Evolutionary conservation across 2,329 filamentous ascomycete genomes (phyloP).

Genomic region (Penicillium janthinellum): DNA sequence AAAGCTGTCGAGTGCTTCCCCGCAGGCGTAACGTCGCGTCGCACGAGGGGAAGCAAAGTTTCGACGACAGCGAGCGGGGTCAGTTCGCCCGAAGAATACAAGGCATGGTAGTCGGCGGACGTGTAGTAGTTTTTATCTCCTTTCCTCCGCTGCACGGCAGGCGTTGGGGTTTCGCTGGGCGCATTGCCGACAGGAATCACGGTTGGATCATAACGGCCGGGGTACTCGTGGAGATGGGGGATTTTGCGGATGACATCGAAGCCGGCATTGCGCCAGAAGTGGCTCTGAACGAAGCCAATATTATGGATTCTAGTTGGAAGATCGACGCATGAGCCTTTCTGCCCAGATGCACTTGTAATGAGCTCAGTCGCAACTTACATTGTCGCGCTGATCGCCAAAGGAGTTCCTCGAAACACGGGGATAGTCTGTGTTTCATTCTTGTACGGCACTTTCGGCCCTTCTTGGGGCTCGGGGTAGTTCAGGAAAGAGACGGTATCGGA

Average conservation of each 20-base stretch:
- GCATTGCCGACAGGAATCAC: constrained; percentile 50
- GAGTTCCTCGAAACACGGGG: constrained; percentile 67
- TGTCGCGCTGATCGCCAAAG: constrained; percentile 63
- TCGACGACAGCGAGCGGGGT: constrained; percentile 74
- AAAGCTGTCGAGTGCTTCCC: constrained; percentile 72
- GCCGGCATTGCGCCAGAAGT: constrained; percentile 72
- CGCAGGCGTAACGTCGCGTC: constrained; percentile 56
- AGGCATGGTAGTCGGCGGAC: constrained; percentile 72
- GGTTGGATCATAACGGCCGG: constrained; percentile 59
- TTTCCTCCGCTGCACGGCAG: constrained; percentile 40
- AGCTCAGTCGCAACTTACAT: constrained; percentile 53
- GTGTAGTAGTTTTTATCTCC: constrained; percentile 61
- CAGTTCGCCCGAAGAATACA: constrained; percentile 68
- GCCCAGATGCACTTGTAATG: neutral
- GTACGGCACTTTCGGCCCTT: constrained; percentile 49
- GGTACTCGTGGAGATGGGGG: constrained; percentile 56
- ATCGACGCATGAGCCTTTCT: constrained; percentile 3
- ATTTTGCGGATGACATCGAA: constrained; percentile 61
- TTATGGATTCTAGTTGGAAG: constrained; percentile 55
- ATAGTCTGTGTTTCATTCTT: constrained; percentile 61
- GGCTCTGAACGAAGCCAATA: constrained; percentile 61
- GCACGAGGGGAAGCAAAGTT: constrained; percentile 70
- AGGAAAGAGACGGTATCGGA: constrained; percentile 28
- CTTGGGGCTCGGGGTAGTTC: constrained; percentile 41
- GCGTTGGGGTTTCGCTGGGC: constrained; percentile 19